These are phyloP conservation scores for Leccinum sublutescens DNA, from an alignment of 768 basidiomycete species.

Conservation along the genomic window DNA sequence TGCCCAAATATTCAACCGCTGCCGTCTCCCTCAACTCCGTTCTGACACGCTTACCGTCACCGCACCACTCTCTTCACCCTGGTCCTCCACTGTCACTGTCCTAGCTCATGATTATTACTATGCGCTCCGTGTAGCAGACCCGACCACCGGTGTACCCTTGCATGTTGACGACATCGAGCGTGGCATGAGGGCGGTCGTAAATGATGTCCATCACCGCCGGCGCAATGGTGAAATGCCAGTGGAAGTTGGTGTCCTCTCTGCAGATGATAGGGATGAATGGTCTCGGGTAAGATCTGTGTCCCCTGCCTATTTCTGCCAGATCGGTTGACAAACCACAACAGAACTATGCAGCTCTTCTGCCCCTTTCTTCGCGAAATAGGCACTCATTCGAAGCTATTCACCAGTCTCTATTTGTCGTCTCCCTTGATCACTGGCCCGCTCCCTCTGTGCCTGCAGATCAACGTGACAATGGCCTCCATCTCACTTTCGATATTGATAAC, in stretches of 20 bases:
- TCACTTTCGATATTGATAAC: conserved; percentile 33
- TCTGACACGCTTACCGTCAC: conserved; percentile 62
- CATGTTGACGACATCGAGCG: conserved; percentile 43
- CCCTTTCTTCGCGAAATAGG: conserved; percentile 64
- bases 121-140: conserved; percentile 58
- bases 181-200: conserved; percentile 42
- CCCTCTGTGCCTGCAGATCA: conserved; percentile 22
- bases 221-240: conserved; percentile 54
- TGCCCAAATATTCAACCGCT: conserved; percentile 42
- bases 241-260: conserved; percentile 69
- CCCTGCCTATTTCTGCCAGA: neutral
- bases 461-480: conserved; percentile 23
- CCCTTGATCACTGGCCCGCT: conserved; percentile 71
- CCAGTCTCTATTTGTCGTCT: conserved; percentile 75
- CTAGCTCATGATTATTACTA: conserved; percentile 81
- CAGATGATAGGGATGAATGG: conserved; percentile 36
- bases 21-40: conserved; percentile 64
- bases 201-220: conserved; percentile 57
- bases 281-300: conserved; percentile 49
- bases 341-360: conserved; percentile 71
- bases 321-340: neutral
- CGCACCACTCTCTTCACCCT: conserved; percentile 37
- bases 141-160: conserved; percentile 30
- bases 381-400: conserved; percentile 61
- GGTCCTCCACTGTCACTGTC: conserved; percentile 57